phyloP scores from a whole-genome alignment of 805 yeast species.

The Scheffersomyces amazonensis region DNA sequence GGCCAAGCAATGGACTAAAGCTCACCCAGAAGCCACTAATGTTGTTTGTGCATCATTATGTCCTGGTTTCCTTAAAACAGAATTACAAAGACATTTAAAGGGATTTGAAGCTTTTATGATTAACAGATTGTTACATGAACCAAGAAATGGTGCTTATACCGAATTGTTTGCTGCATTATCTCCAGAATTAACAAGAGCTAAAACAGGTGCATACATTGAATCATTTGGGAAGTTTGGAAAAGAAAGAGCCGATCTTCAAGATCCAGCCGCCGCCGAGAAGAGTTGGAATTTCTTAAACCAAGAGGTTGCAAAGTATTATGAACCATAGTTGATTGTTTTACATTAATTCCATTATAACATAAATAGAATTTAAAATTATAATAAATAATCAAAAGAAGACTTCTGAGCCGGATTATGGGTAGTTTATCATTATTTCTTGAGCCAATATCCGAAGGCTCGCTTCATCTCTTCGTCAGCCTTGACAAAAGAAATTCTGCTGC shows the following conservation, averaged over 20 bases:
- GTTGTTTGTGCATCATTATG: slow-evolving; percentile 34
- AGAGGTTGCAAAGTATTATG: slow-evolving; percentile 6
- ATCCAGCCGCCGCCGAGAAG: slow-evolving; percentile 24
- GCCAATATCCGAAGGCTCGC: too few species aligned
- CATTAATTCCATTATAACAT: too few species aligned
- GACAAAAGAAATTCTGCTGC: too few species aligned
- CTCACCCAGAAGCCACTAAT: slow-evolving; percentile 22
- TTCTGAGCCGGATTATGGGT: too few species aligned
- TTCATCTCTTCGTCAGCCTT: too few species aligned
- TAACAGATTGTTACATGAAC: slow-evolving; percentile 13
- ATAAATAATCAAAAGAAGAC: too few species aligned
- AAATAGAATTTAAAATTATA: too few species aligned
- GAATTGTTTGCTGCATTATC: slow-evolving; percentile 41
- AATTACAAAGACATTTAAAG: slow-evolving; percentile 26
- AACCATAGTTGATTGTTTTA: too few species aligned
- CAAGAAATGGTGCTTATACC: slow-evolving; percentile 41
- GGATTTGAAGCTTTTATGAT: slow-evolving; percentile 1
- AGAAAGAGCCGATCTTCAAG: slow-evolving; percentile 32
- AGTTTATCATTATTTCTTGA: too few species aligned
- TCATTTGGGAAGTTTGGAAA: slow-evolving; percentile 33
- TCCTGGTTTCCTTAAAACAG: slow-evolving; percentile 40
- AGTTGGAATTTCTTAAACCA: slow-evolving; percentile 36
- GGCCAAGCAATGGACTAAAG: slow-evolving; percentile 29
- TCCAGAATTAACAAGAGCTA: slow-evolving; percentile 39
- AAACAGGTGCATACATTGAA: slow-evolving; percentile 32